Evolutionary conservation across 495 filamentous ascomycete genomes (phyloP).

Genomic region (Chaetomium cochliodes): DNA sequence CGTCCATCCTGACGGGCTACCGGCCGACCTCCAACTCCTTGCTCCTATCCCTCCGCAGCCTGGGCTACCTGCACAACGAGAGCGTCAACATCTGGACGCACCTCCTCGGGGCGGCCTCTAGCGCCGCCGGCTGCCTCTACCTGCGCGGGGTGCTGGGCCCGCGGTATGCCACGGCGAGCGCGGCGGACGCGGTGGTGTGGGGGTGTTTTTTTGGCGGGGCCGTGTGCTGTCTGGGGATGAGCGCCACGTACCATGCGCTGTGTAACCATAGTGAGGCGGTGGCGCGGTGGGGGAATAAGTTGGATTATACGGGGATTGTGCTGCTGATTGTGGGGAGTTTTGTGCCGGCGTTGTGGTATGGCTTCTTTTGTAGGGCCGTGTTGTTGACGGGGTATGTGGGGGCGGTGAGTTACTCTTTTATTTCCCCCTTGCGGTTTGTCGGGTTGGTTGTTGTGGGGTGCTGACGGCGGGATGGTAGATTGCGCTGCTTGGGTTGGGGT

Average conservation of each 20-base stretch:
- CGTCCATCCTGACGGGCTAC: constrained; percentile 45
- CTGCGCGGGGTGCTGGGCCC: constrained; percentile 51
- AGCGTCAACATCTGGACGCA: constrained; percentile 94
- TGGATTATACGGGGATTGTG: constrained; percentile 92
- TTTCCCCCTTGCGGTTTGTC: background rate
- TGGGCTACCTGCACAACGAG: constrained; percentile 68
- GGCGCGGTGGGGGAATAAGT: constrained; percentile 52
- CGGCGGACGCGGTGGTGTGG: constrained; percentile 68
- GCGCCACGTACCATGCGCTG: constrained; percentile 63
- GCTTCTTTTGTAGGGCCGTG: constrained; percentile 65
- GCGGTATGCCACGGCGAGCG: constrained; percentile 63
- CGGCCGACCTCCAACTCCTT: constrained; percentile 43
- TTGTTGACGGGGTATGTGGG: constrained; percentile 69
- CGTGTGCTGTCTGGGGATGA: constrained; percentile 76
- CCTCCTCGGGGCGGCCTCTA: constrained; percentile 61
- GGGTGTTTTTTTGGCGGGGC: constrained; percentile 77
- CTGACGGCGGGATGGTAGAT: constrained; percentile 53
- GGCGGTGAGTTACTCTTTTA: constrained; percentile 53
- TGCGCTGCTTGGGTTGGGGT: constrained; percentile 68
- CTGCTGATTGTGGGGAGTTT: constrained; percentile 84
- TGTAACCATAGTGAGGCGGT: constrained; percentile 45
- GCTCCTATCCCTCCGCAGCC: constrained; percentile 35
- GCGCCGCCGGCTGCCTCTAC: constrained; percentile 34
- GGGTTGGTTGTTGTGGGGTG: background rate
- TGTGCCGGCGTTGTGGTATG: constrained; percentile 84